Percentiles rank a stretch among this genome's conserved stretches.
These are phyloP conservation scores for Pelargonium nanum DNA, from an alignment of 345 rosid genomes.

Conservation along the genomic window DNA sequence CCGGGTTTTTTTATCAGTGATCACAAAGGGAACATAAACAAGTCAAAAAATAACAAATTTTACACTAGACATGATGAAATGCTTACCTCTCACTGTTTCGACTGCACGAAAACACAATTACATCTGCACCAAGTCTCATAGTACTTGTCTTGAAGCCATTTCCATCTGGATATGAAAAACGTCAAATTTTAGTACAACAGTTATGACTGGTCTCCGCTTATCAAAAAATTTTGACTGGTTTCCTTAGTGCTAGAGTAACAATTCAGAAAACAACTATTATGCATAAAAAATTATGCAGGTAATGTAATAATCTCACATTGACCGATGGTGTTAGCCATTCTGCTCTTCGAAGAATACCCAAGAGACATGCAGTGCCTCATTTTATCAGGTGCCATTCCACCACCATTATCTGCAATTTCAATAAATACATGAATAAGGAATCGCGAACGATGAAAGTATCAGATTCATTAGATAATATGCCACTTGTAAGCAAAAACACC, in stretches of 20 bases:
- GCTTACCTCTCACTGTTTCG: constrained; percentile 16
- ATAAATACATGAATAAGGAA: not conserved
- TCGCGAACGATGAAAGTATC: not conserved
- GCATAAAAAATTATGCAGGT: not conserved
- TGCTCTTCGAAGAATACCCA: constrained; percentile 74
- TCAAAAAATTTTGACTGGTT: not conserved
- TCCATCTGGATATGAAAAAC: constrained; percentile 39
- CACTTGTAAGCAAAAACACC: not conserved
- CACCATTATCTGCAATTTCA: constrained; percentile 52
- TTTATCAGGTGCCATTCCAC: constrained; percentile 63
- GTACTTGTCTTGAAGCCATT: constrained; percentile 84
- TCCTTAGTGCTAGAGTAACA: too few relatives aligned
- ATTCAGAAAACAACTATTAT: not conserved
- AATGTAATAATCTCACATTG: constrained; percentile 34
- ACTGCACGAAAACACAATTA: constrained; percentile 58
- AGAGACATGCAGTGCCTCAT: constrained; percentile 77
- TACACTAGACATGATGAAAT: not conserved
- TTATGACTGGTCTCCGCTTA: not conserved
- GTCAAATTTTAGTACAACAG: not conserved
- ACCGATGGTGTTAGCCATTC: constrained; percentile 57
- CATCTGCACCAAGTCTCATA: constrained; percentile 91
- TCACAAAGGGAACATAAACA: not conserved
- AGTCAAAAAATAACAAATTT: too few relatives aligned
- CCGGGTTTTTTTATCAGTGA: too few relatives aligned
- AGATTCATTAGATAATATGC: too few relatives aligned